Base-by-base conservation (phyloP, 768 basidiomycete species). In the Gloeopeniophorella convolvens region DNA sequence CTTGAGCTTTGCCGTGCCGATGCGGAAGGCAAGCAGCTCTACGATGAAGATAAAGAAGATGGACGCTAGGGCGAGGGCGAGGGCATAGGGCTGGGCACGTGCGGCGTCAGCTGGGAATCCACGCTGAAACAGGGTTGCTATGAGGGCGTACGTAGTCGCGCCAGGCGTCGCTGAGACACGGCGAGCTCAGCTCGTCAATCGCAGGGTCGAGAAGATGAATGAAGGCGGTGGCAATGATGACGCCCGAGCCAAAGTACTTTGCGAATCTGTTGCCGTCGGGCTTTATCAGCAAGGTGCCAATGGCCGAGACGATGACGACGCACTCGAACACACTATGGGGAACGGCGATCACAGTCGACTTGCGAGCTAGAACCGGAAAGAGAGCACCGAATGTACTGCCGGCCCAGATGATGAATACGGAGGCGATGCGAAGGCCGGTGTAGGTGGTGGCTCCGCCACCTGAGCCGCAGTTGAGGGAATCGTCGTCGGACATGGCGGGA, bases 21-120 rank as follows among this genome's bases (percentile, higher is more conserved):
- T 83, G 47, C 94, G 81, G 70, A 93, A 91, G 11, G 93, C 91
- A 41, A 88, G 61, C 13, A 97, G 65, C 66, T 98, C 93, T 42
- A 87, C 67, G 57, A 90, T 73, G 70, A 96, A 97, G 37, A 96
- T 86, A 23, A 62, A 57, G 63, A 91, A 94, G 30, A 96, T 82
- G 60, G 89, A 83, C 35, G 82, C 61, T 65, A 97, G 77, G 50
- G 87, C 84, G 24, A 96, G 69, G 0, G 82, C 92, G 5, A 94
- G 73, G 0, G 89, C 74, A 66, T 88, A 95, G 5, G 87, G 87
- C 88, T 93, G 54, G 5, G 20, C 40, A 34, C 23, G 27, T 18
- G 16, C 23, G 20, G 10, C 30, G 23, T 23, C 32, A 56, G 34
- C 20, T 21, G n/a, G 11, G 31, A n/a, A 2, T 21, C 13, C 1